phyloP scores from a whole-genome alignment of 169 alveolate genomes.

The Plasmodium vinckei region DNA sequence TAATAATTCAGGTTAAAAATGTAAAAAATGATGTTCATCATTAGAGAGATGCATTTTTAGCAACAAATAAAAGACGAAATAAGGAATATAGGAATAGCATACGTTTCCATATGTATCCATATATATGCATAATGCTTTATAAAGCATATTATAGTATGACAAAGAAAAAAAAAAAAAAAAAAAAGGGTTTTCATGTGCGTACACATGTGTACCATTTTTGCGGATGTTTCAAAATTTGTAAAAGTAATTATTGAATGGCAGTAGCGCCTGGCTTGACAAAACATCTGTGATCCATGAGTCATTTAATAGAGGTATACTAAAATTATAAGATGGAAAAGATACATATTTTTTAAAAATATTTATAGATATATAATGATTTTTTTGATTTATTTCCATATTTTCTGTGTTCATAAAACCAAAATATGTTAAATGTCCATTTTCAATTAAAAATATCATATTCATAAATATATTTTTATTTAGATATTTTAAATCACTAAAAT shows the following conservation, averaged over 20 bases:
- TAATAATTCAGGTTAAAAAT: no score
- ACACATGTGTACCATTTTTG: background rate
- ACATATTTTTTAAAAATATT: slow-evolving; percentile 33
- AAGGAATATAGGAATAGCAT: background rate
- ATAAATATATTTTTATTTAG: slow-evolving; percentile 24
- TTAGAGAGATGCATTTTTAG: no score
- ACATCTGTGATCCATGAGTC: slow-evolving; percentile 71
- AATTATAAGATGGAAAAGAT: slow-evolving; percentile 53
- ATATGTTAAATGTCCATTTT: slow-evolving; percentile 71
- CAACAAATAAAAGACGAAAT: no score
- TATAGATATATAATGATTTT: slow-evolving; percentile 44
- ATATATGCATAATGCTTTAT: background rate
- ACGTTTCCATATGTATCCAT: background rate
- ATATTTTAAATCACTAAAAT: slow-evolving; percentile 26
- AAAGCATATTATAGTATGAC: background rate
- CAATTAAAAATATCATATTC: slow-evolving; percentile 54
- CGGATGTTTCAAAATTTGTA: slow-evolving; percentile 37
- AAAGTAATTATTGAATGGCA: slow-evolving; percentile 41
- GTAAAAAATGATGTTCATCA: no score
- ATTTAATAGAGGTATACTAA: slow-evolving; percentile 45
- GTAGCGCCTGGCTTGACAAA: slow-evolving; percentile 14
- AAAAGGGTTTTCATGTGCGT: background rate
- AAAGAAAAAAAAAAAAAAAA: slow-evolving; percentile 2
- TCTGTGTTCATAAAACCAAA: slow-evolving; percentile 56
- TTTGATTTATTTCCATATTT: slow-evolving; percentile 30